Base-by-base conservation (phyloP, 2,329 filamentous ascomycete species). In the Didymella segeticola region DNA sequence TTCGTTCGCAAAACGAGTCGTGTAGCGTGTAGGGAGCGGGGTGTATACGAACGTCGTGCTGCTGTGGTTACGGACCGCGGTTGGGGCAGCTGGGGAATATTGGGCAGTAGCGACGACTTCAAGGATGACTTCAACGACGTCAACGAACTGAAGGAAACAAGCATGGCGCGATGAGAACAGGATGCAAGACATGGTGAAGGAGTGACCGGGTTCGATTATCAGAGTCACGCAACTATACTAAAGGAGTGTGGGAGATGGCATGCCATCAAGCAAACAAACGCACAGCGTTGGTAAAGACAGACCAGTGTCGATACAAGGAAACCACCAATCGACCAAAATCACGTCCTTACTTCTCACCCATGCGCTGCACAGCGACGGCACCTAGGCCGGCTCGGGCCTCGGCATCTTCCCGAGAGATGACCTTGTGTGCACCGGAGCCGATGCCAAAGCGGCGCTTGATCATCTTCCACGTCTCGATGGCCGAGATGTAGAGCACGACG, bases 401-500 rank as follows among this genome's bases (percentile, higher is more conserved):
- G 2, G 71, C 72, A 60, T 75, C 72, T 53, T 70, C 69, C 7
- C 66, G 54, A 25, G 63, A 67, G 22, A 75, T 56, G 5, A 72
- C 59, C 20, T 63, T 61, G 26, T 70, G 63, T 26, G 62, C 68
- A 3, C 72, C 72, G 25, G 66, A 70, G 63, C 72, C 69, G 26
- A 75, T 67, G 2, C 71, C 70, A 15, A 68, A 57, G 5, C 70
- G 46, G 4, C 78, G 68, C 66, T 80, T 79, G 25, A 77, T 58
- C 34, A 75, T 77, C 62, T 80, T 80, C 77, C 77, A 80, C 30
- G 60, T 70, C 64, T 80, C 77, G 14, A 79, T 76, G 0, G 73
- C 69, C 9, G 68, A 64, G 1, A 79, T 59, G 53, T 79, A 80
- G 2, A 74, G 63, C 2, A 76, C 70, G 8, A 78, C 63, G 17